phyloP scores from a whole-genome alignment of 1,284 basidiomycete genomes.

The Ceratobasidium sp. region DNA sequence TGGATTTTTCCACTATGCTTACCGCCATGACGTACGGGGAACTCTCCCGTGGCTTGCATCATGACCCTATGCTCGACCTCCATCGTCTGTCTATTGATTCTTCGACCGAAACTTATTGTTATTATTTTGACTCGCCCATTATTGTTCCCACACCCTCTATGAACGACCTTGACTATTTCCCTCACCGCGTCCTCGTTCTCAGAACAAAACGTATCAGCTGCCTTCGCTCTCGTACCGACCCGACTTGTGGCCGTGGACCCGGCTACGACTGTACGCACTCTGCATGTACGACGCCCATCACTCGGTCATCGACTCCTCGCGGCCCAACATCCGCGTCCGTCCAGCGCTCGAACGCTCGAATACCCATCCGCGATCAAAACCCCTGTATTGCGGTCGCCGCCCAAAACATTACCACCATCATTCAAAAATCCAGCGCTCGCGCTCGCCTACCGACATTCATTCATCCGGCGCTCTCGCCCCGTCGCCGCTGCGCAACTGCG shows the following conservation, averaged over 20 bases:
- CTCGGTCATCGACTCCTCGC: not conserved
- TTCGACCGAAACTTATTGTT: not conserved
- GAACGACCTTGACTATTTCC: not conserved
- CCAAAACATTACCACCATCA: not conserved
- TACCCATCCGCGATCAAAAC: not conserved
- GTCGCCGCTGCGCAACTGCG: not conserved
- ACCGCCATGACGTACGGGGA: no score
- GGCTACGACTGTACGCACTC: not conserved
- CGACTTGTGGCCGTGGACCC: not conserved
- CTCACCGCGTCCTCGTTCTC: not conserved
- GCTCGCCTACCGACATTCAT: constrained; percentile 8
- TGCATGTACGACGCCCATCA: not conserved
- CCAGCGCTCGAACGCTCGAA: not conserved
- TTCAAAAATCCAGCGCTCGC: not conserved
- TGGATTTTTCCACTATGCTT: no score
- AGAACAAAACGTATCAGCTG: not conserved
- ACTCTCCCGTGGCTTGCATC: no score
- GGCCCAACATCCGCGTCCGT: not conserved
- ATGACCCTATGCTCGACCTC: no score
- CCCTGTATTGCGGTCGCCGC: not conserved
- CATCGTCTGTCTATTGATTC: no score
- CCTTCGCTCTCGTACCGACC: not conserved
- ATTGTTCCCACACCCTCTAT: not conserved
- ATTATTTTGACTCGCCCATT: not conserved
- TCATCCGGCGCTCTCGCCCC: not conserved